These are phyloP conservation scores for Backusella macrospora DNA, from an alignment of 192 early-diverging fungal species.

Conservation along the genomic window DNA sequence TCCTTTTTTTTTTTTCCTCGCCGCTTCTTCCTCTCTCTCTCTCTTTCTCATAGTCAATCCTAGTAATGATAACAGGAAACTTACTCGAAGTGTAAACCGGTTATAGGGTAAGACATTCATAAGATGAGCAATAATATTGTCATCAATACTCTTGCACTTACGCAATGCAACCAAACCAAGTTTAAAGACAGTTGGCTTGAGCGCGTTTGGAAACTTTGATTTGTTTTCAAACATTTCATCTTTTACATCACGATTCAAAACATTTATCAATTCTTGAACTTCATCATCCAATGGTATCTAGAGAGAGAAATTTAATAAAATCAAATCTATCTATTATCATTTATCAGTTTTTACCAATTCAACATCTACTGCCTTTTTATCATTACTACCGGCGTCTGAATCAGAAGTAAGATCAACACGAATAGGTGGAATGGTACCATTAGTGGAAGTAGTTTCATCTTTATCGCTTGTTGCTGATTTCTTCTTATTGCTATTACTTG, in stretches of 20 bases:
- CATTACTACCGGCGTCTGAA: background rate
- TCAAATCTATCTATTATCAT: background rate
- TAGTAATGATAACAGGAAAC: too few relatives aligned
- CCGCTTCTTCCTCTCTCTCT: too few relatives aligned
- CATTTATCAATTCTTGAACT: constrained; percentile 32
- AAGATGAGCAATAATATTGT: constrained; percentile 46
- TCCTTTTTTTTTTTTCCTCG: too few relatives aligned
- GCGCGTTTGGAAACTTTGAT: constrained; percentile 46
- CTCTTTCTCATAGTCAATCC: too few relatives aligned
- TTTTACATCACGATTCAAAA: constrained; percentile 31
- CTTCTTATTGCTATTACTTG: background rate
- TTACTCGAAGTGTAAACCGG: constrained; percentile 53
- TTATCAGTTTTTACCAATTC: background rate
- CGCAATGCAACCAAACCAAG: constrained; percentile 33
- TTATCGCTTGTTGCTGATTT: background rate
- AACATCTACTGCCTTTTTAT: background rate
- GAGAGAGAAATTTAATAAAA: background rate
- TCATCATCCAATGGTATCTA: constrained; percentile 40
- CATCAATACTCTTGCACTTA: constrained; percentile 37
- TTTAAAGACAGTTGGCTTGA: constrained; percentile 46
- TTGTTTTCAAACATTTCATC: constrained; percentile 57
- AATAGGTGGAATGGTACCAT: too few relatives aligned
- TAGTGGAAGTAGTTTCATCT: background rate
- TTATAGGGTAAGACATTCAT: constrained; percentile 57
- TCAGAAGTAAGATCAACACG: background rate